Evolutionary conservation across 257 asterid genomes (phyloP).

Genomic region (Cinchona pubescens): DNA sequence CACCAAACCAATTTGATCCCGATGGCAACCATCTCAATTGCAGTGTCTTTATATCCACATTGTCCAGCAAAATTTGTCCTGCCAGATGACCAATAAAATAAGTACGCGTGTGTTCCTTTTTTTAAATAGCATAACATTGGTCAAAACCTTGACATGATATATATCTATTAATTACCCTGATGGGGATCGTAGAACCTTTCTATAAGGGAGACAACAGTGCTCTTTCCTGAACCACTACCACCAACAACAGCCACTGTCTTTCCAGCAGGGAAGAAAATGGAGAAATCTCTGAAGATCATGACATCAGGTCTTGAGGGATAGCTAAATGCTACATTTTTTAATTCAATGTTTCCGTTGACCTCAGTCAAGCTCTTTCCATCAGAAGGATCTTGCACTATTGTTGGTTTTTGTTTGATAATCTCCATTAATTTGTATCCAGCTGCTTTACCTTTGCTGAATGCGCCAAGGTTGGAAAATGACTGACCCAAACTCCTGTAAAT

Average conservation of each 20-base stretch:
- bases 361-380: slow-evolving; percentile 54
- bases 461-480: slow-evolving; percentile 92
- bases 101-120: slow-evolving; percentile 2
- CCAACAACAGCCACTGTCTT: slow-evolving; percentile 97
- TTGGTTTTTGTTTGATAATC: slow-evolving; percentile 80
- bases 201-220: slow-evolving; percentile 85
- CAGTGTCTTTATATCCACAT: slow-evolving; percentile 74
- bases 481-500: slow-evolving; percentile 93
- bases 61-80: slow-evolving; percentile 88
- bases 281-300: slow-evolving; percentile 78
- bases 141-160: neutral
- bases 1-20: slow-evolving; percentile 93
- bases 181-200: slow-evolving; percentile 96
- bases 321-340: slow-evolving; percentile 81
- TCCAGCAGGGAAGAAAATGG: slow-evolving; percentile 96
- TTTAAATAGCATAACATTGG: neutral
- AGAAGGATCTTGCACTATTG: slow-evolving; percentile 54
- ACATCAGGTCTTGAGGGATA: slow-evolving; percentile 98
- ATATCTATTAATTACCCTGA: slow-evolving; percentile 55
- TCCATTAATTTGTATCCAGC: slow-evolving; percentile 95
- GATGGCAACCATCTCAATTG: slow-evolving; percentile 86
- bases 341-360: slow-evolving; percentile 87
- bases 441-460: slow-evolving; percentile 94
- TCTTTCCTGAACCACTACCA: slow-evolving; percentile 98
- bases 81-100: slow-evolving; percentile 19